Base-by-base conservation (phyloP, 495 filamentous ascomycete genomes). In the Platismatia glauca region DNA sequence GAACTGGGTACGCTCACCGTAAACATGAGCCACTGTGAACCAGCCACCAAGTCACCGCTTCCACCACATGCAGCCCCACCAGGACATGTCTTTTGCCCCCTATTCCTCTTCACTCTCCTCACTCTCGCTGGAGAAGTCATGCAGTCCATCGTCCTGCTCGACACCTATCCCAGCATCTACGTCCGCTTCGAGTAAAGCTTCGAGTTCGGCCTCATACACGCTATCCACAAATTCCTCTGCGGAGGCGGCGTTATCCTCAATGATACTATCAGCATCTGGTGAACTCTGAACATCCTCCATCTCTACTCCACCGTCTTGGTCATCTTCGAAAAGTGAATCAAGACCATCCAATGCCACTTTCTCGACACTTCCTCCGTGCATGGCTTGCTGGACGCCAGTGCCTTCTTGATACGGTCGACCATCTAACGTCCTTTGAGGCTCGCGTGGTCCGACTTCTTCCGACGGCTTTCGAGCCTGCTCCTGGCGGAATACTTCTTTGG, bases 31-130 rank as follows among this genome's bases (percentile, higher is more conserved):
- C 16, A 3, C 33, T 33, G 3, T 33, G 8, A 20, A 53, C 29
- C 15, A 0, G 3, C 6, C 27, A 9, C 6, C 3, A 3, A 7
- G 15, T 20, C 6, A 33, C 4, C 50, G 16, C 29, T 7, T 33
- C 11, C 50, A 31, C 3, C 1, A 3, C 20, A 29, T 29, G 33
- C 29, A 3, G 15, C 27, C 12, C 27, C 0, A 29, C 50, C 18
- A 7, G 3, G 16, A 33, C 27, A 2, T 33, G 22, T 29, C 29
- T 33, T 53, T 9, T 22, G 7, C 16, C 18, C 13, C n/a, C 44
- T 60, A 60, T 27, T 60, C 58, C 43, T 60, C 58, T 16, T 60
- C 41, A 5, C 31, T 50, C 58, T 60, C 58, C 29, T 60, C 41
- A 5, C 20, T 50, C 29, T 50, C 41, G 22, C 7, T 29, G 5